Conservation (phyloP, 768 basidiomycete genomes). For the Suillus luteus region DNA sequence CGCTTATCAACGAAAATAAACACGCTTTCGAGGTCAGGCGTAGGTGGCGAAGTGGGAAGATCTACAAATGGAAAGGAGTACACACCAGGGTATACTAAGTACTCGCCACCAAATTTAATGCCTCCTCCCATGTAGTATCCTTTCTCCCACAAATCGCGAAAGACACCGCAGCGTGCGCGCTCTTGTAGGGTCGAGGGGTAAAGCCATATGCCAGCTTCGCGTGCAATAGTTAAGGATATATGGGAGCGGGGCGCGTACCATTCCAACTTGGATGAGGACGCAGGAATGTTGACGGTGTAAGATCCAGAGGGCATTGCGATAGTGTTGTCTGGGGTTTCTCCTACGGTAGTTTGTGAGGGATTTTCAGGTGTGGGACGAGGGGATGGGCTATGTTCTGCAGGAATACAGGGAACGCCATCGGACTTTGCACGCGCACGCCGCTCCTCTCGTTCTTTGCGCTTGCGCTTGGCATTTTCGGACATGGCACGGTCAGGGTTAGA, state of each 20-base stretch:
- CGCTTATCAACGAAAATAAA: constrained; percentile 6
- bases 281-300: constrained; percentile 67
- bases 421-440: constrained; percentile 27
- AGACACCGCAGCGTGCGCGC: constrained; percentile 77
- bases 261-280: constrained; percentile 56
- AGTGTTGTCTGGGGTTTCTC: constrained; percentile 4
- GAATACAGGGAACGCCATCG: constrained; percentile 25
- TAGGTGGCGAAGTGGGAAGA: constrained; percentile 1
- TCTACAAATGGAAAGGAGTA: constrained; percentile 10
- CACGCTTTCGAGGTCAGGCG: constrained; percentile 2
- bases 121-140: constrained; percentile 89
- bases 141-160: constrained; percentile 77
- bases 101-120: constrained; percentile 95
- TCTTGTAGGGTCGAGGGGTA: constrained; percentile 70
- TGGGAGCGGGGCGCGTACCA: constrained; percentile 68
- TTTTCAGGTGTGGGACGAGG: constrained; percentile 5
- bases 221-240: constrained; percentile 59
- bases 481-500: constrained; percentile 41
- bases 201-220: constrained; percentile 70
- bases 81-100: constrained; percentile 92
- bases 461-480: constrained; percentile 65
- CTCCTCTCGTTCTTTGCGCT: constrained; percentile 71
- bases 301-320: constrained; percentile 19
- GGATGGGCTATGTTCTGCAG: constrained; percentile 19
- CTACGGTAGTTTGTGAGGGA: constrained; percentile 9